Base-by-base conservation (phyloP, 768 basidiomycete species). In the Boletus tylopilopsis region DNA sequence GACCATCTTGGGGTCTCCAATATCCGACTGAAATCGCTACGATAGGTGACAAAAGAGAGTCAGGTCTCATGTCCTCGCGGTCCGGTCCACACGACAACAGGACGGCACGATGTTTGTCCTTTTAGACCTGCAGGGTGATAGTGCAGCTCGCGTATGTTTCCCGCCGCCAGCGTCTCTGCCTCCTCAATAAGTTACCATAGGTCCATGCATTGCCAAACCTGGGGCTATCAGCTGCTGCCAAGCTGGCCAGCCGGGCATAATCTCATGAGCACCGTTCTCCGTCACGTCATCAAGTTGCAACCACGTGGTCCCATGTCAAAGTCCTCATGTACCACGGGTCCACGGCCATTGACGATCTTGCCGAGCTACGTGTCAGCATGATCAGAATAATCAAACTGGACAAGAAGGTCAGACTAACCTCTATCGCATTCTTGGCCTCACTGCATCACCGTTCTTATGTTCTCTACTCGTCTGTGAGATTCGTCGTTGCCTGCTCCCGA, bases 391-490 rank as follows among this genome's bases (percentile, higher is more conserved):
- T 4, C 13, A 22, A 2, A 8, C 1, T 4, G 22, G 1, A 49
- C 10, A 23, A 45, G 9, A 37, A 41, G 47, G 18, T 45, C 32
- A 39, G 21, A 55, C 42, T 69, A 45, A 92, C 90, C 81, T 93
- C 87, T 62, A 91, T 86, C 25, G 90, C 87, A 62, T 88, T 87
- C 66, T 79, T 85, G n/a, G 91, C 89, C 63, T 93, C 90, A 59
- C 76, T 79, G 56, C 90, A 74, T 65, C 91, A 75, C 60, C 90
- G 74, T 63, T 90, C 87, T 53, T 74, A 78, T 64, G 87, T 77
- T 65, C 76, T 76, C 56, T 74, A 72, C 65, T 88, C 78, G 21
- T 73, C 71, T 9, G 66, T 58, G 44, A 58, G 61, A 9, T 57
- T 57, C 18, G 54, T 50, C 64, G 61, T 67, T 36, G 58, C 68